phyloP scores from a whole-genome alignment of 345 rosid genomes.

The Euphorbia peplus region DNA sequence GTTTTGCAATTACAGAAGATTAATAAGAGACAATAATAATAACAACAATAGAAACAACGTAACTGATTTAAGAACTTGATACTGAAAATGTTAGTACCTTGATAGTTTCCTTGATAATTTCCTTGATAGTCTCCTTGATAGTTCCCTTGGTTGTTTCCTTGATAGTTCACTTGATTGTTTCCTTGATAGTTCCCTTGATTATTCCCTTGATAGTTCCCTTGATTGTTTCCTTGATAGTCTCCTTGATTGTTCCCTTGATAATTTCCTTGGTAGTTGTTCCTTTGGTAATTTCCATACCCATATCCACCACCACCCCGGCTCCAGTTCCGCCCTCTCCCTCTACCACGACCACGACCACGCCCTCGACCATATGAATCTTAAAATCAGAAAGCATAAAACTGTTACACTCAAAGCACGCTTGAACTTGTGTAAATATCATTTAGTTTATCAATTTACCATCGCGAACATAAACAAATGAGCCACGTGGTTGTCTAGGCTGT shows the following conservation, averaged over 20 bases:
- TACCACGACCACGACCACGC: constrained; percentile 42
- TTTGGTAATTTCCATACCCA: constrained; percentile 37
- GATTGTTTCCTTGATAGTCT: background rate
- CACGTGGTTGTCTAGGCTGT: constrained; percentile 43
- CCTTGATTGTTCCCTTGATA: background rate
- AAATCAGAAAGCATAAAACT: background rate
- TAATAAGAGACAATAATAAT: background rate
- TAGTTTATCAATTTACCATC: constrained; percentile 52
- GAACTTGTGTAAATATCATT: constrained; percentile 1
- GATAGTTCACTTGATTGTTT: constrained; percentile 7
- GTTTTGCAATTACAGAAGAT: background rate
- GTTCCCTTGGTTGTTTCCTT: background rate
- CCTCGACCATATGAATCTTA: constrained; percentile 49
- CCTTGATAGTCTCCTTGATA: constrained; percentile 7
- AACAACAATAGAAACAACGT: background rate
- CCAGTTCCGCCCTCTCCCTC: constrained; percentile 45
- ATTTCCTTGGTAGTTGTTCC: constrained; percentile 37
- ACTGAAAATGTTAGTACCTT: background rate
- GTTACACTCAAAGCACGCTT: background rate
- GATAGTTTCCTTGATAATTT: constrained; percentile 5
- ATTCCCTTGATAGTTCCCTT: constrained; percentile 11
- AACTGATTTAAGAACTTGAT: background rate
- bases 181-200: background rate
- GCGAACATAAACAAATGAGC: constrained; percentile 45
- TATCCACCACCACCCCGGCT: constrained; percentile 43